Evolutionary conservation across 306 rosid species (phyloP), one percentile per base, ranked within the genome.

Genomic region (Sophora flavescens): DNA sequence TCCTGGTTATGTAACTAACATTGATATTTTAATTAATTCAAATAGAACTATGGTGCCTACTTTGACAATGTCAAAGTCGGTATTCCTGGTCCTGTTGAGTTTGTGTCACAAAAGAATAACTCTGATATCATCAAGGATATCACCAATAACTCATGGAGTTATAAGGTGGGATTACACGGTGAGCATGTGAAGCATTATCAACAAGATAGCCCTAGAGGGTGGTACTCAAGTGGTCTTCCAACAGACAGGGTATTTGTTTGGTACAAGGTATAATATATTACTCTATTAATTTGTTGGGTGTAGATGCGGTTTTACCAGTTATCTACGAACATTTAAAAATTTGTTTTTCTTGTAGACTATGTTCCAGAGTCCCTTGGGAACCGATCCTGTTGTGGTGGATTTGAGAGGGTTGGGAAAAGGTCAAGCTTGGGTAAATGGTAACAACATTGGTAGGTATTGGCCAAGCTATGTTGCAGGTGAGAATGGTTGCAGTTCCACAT

Each of bases 391-490:
- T 5, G 82, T 60, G 42, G 77, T 82, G 11, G 84, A 85, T 16
- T 85, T 82, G 57, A 15, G 4, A 26, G 82, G 86, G 2, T 17
- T 82, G 70, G 83, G 84, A 0, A 85, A 85, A 35, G 84, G 86
- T 6, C 76, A 65, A 36, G 83, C 89, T 2, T 85, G 89, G 86
- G 78, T 85, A 5, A 85, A 85, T 65, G 89, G 89, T 6, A 47
- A 79, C 3, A 82, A 68, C 62, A 75, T 85, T 47, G 89, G 89
- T 11, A 72, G 89, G 30, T 82, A 75, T 38, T 85, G 89, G 89
- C 70, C 89, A 10, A 32, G 66, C 2, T 66, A 62, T 53, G 11
- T 70, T 8, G 71, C 82, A 0, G 35, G 26, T 28, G 67, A 75
- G 17, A 26, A 28, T 30, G 80, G 82, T 4, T 82, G 84, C 16